These are phyloP conservation scores for Umbilicus rupestris DNA, from an alignment of 164 flowering plant species.

Conservation along the genomic window DNA sequence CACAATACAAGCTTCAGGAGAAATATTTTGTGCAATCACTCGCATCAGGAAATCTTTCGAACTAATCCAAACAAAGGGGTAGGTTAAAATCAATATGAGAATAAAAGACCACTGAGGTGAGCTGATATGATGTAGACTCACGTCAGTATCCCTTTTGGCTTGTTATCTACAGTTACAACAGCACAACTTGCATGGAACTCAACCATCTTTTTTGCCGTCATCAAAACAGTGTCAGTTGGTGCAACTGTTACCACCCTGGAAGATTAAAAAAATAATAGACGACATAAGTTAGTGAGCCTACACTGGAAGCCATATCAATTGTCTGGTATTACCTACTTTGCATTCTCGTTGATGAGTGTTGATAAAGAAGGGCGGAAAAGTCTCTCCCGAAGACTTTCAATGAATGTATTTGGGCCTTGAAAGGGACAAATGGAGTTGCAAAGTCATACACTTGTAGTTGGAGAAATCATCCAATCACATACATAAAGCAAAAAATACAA, in stretches of 20 bases:
- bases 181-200: conserved; percentile 58
- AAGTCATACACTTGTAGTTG: neutral
- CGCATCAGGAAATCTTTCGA: conserved; percentile 96
- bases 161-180: conserved; percentile 63
- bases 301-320: neutral
- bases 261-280: neutral
- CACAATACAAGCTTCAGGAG: conserved; percentile 62
- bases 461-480: neutral
- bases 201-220: conserved; percentile 76
- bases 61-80: conserved; percentile 21
- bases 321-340: conserved; percentile 93
- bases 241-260: conserved; percentile 69
- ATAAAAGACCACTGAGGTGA: neutral
- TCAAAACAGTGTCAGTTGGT: conserved; percentile 74
- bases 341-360: conserved; percentile 76
- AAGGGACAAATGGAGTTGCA: conserved; percentile 8
- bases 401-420: conserved; percentile 76
- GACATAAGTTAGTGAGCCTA: neutral
- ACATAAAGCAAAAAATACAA: neutral
- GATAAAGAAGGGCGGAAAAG: conserved; percentile 87
- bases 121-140: conserved; percentile 27
- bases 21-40: conserved; percentile 74
- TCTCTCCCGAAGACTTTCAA: conserved; percentile 80
- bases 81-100: conserved; percentile 6
- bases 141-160: conserved; percentile 91